A percentile compares a stretch with the other conserved stretches of the same genome.
Conservation (phyloP, 192 early-diverging fungal species). For the Mortierella alpina region DNA sequence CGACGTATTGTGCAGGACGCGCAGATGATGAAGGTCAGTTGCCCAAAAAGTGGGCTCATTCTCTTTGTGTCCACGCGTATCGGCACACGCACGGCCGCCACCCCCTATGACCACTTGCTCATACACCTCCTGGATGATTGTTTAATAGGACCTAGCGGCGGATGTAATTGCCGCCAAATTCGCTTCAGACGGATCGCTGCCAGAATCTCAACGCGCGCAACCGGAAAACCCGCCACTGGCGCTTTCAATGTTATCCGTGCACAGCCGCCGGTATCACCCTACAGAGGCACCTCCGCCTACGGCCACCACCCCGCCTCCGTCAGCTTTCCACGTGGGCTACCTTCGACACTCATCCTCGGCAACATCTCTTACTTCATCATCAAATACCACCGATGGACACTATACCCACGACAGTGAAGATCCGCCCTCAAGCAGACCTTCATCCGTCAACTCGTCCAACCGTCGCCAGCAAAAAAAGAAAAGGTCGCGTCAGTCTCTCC, state of each 20-base stretch:
- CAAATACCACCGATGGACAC: constrained; percentile 27
- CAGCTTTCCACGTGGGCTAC: constrained; percentile 18
- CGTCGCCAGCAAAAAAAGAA: constrained; percentile 15
- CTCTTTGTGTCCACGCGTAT: neutral
- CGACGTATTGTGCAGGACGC: constrained; percentile 39
- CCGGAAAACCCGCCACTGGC: constrained; percentile 1
- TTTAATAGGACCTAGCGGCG: constrained; percentile 34
- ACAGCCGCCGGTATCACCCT: neutral
- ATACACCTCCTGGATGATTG: neutral
- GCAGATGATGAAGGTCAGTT: constrained; percentile 46
- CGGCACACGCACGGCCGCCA: neutral
- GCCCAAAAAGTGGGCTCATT: neutral
- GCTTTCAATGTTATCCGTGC: constrained; percentile 6
- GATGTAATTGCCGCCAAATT: constrained; percentile 39
- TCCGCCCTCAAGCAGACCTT: constrained; percentile 14
- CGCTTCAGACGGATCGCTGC: neutral
- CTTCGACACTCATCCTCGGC: constrained; percentile 31
- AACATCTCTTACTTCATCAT: constrained; percentile 13
- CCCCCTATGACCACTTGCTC: neutral
- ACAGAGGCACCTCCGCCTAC: constrained; percentile 33
- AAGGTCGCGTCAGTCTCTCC: constrained; percentile 26
- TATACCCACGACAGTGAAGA: constrained; percentile 44
- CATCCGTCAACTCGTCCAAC: constrained; percentile 29
- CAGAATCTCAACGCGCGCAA: neutral
- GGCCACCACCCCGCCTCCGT: constrained; percentile 21